Evolutionary conservation across 1,139 yeast species (phyloP).

Genomic region (Taiozyma sp.): DNA sequence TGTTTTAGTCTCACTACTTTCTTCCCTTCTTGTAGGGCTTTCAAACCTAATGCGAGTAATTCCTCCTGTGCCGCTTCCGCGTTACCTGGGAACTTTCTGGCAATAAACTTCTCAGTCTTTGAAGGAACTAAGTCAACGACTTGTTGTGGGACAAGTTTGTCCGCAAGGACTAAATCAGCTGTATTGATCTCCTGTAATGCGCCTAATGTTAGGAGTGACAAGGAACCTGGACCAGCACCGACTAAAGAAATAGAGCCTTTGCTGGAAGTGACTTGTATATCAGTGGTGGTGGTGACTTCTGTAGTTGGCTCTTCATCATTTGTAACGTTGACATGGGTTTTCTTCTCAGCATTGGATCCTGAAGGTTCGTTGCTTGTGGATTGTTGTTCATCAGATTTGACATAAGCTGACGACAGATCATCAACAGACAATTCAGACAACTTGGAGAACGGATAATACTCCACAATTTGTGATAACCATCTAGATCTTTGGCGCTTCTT

Average conservation of each 20-base stretch:
- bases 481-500: slow-evolving; percentile 60
- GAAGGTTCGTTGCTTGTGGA: background rate
- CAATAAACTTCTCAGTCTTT: slow-evolving; percentile 73
- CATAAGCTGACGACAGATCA: slow-evolving; percentile 46
- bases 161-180: slow-evolving; percentile 86
- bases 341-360: background rate
- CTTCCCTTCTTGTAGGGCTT: slow-evolving; percentile 58
- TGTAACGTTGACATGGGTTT: too few relatives aligned
- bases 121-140: slow-evolving; percentile 79
- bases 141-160: slow-evolving; percentile 86
- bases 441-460: slow-evolving; percentile 75
- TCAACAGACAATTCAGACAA: slow-evolving; percentile 54
- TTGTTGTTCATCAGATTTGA: slow-evolving; percentile 2
- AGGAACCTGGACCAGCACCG: slow-evolving; percentile 94
- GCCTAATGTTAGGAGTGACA: slow-evolving; percentile 76
- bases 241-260: slow-evolving; percentile 69
- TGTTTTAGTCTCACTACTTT: slow-evolving; percentile 88
- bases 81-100: slow-evolving; percentile 94
- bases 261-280: background rate
- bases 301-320: background rate
- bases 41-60: slow-evolving; percentile 64
- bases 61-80: slow-evolving; percentile 94
- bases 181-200: slow-evolving; percentile 76
- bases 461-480: slow-evolving; percentile 89
- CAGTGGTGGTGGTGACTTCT: background rate